A percentile compares a stretch with the other conserved stretches of the same genome.
Evolutionary conservation across 805 yeast genomes (phyloP).

Genomic region (Schizosaccharomyces osmophilus): DNA sequence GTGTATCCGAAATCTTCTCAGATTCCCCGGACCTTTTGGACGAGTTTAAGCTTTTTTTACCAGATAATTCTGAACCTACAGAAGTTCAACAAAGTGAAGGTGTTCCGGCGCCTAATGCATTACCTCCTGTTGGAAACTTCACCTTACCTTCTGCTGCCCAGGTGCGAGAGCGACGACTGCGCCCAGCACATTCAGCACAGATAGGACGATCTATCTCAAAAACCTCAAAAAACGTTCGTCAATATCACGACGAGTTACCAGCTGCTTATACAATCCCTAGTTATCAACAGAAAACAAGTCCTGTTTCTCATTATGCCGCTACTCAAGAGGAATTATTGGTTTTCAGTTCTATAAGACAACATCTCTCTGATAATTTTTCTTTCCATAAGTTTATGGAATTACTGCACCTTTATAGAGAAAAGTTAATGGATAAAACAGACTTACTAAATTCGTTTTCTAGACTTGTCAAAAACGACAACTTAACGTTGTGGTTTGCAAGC

Average conservation of each 20-base stretch:
- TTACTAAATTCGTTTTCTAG: background rate
- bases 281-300: background rate
- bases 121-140: conserved; percentile 77
- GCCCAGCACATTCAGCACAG: background rate
- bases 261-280: background rate
- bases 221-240: background rate
- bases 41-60: conserved; percentile 85
- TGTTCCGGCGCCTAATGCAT: conserved; percentile 5
- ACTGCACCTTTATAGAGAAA: background rate
- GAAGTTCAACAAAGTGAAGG: conserved; percentile 5
- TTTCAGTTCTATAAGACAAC: background rate
- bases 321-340: background rate
- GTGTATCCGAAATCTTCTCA: conserved; percentile 67
- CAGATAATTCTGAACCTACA: conserved; percentile 23
- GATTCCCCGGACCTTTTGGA: conserved; percentile 86
- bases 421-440: background rate
- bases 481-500: background rate
- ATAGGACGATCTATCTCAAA: background rate
- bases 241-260: background rate
- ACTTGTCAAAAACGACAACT: background rate
- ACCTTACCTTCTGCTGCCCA: conserved; percentile 25
- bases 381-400: background rate
- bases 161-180: background rate
- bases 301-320: background rate
- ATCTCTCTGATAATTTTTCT: background rate